Conservation (phyloP, 2,329 filamentous ascomycete species). For the Lasiodiplodia theobromae region DNA sequence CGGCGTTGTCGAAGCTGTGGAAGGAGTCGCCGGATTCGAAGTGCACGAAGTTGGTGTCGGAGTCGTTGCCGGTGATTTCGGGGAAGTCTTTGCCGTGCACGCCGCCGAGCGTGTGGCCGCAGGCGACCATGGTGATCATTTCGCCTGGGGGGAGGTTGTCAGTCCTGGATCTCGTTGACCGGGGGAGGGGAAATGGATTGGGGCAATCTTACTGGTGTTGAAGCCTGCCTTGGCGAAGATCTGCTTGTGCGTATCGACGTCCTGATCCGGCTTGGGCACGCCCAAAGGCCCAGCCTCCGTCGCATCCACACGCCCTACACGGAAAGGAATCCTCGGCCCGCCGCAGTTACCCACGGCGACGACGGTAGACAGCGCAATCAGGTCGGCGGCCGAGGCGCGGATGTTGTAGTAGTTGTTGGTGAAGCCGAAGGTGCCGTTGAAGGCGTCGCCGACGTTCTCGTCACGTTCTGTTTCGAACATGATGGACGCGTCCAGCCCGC, state of each 20-base stretch:
- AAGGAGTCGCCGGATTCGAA: constrained; percentile 11
- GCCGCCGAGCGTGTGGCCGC: constrained; percentile 25
- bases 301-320: constrained; percentile 16
- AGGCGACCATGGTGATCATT: constrained; percentile 28
- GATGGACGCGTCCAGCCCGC: constrained; percentile 27
- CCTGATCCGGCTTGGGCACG: constrained; percentile 24
- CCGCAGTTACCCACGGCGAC: constrained; percentile 8
- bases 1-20: constrained; percentile 21
- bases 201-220: constrained; percentile 5
- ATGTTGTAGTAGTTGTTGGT: constrained; percentile 16
- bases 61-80: constrained; percentile 21
- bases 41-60: constrained; percentile 20
- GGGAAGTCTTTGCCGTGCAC: constrained; percentile 23
- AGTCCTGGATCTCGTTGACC: not conserved
- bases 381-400: constrained; percentile 14
- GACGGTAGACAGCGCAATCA: constrained; percentile 14
- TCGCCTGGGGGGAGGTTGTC: not conserved
- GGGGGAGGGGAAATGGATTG: too few species aligned
- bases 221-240: constrained; percentile 27
- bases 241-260: constrained; percentile 20
- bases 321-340: constrained; percentile 11
- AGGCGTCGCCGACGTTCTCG: constrained; percentile 25
- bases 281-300: constrained; percentile 14
- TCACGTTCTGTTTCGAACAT: constrained; percentile 21
- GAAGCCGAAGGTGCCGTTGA: constrained; percentile 24